phyloP scores from a whole-genome alignment of 1,284 basidiomycete genomes.

The Sporisorium iseilematis-ciliati region DNA sequence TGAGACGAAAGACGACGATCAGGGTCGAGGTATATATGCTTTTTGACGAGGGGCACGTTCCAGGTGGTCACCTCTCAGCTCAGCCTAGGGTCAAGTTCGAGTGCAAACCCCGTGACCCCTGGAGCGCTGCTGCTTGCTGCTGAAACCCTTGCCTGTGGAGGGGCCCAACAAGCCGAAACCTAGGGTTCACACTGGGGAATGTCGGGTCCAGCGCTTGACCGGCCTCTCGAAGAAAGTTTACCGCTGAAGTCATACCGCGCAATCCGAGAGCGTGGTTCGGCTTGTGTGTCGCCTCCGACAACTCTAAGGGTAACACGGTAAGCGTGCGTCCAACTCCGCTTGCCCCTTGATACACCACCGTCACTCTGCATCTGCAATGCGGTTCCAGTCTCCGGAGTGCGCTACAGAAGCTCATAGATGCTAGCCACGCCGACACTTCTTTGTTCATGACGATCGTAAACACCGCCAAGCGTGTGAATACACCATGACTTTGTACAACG shows the following conservation, averaged over 20 bases:
- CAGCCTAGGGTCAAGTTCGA: background rate
- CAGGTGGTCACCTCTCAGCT: background rate
- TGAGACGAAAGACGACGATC: slow-evolving; percentile 3
- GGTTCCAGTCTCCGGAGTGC: background rate
- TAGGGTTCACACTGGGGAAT: slow-evolving; percentile 11
- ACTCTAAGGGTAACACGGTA: slow-evolving; percentile 1
- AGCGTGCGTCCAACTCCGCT: background rate
- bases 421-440: background rate
- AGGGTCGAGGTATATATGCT: slow-evolving; percentile 28
- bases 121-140: too few relatives aligned
- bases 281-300: background rate
- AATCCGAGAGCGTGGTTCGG: slow-evolving; percentile 2
- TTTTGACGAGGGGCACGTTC: slow-evolving; percentile 12
- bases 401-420: background rate
- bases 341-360: background rate
- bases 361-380: slow-evolving; percentile 6
- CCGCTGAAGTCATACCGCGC: too few relatives aligned
- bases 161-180: background rate
- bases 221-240: background rate
- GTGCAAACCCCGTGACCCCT: slow-evolving; percentile 18
- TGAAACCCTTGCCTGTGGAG: slow-evolving; percentile 6
- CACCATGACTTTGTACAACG: background rate
- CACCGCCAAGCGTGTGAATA: background rate
- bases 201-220: slow-evolving; percentile 2
- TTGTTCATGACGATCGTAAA: background rate